Base-by-base conservation (phyloP, 2,329 filamentous ascomycete species). In the Leptographium wingfieldii region DNA sequence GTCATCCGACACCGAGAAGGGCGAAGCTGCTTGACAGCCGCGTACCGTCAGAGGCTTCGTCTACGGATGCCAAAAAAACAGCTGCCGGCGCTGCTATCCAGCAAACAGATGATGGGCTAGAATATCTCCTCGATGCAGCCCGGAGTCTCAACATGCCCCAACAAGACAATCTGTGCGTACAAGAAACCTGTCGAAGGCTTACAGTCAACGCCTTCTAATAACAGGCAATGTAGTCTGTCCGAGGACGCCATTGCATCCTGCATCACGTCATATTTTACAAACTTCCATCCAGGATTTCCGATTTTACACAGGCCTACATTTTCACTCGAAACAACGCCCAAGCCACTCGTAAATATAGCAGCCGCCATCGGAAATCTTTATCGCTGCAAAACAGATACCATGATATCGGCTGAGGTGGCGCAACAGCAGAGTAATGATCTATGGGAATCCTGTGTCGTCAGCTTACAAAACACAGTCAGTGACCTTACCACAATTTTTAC, bases 361-460 rank as follows among this genome's bases (percentile, higher is more conserved):
- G 48, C 27, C 5, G 59, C 59, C 46, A 60, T 60, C 14, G 59
- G 59, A 2, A 57, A 57, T 22, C 48, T 60, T 19, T 60, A 60
- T 16, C 59, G 55, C 48, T 57, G 48, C 48, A n/a, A 29, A 16
- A 48, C 33, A 12, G 48, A 56, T n/a, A 3, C 53, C 6, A 14
- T 22, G 1, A 22, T 53, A 16, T 3, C 9, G 2, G 43, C 19
- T 16, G 55, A 60, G 5, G 16, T 14, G 2, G 48, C 59, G 16
- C 55, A 57, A 7, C 35, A 35, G 59, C 54, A 57, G 54, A 60
- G 59, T 38, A 57, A 57, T 16, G 48, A 53, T 3, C 55, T 60
- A n/a, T 60, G 59, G 59, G 35, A 60, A 10, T 19, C 35, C 16
- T 25, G 59, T 27, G 49, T 57, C 2, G 11, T 19, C 2, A 49